Percentiles rank a stretch among this genome's conserved stretches.
These are phyloP conservation scores for Xylariaceae sp. DNA, from an alignment of 2,329 filamentous ascomycete species.

Conservation along the genomic window DNA sequence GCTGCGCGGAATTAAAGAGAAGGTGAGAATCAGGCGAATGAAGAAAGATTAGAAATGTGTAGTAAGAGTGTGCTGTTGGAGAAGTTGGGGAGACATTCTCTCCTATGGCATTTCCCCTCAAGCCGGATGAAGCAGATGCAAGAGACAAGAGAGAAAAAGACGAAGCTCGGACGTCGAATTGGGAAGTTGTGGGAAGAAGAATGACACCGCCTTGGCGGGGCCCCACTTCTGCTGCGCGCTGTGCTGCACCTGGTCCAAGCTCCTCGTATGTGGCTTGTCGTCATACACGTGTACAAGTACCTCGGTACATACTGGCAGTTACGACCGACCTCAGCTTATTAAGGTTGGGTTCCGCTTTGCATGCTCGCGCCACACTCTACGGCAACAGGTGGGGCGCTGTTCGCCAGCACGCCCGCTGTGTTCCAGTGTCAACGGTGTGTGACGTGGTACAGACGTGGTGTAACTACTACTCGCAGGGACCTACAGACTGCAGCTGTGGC, in stretches of 20 bases:
- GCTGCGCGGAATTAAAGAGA: conserved; percentile 7
- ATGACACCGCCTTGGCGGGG: conserved; percentile 3
- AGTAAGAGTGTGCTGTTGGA: neutral
- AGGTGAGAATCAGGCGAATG: neutral
- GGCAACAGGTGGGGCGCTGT: neutral
- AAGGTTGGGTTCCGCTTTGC: too few species aligned
- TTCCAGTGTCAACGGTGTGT: neutral
- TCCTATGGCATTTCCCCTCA: conserved; percentile 6
- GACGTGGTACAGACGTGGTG: neutral
- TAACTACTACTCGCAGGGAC: neutral
- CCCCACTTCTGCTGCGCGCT: neutral
- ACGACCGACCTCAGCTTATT: neutral
- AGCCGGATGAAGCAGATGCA: conserved; percentile 8
- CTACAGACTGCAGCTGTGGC: conserved; percentile 8
- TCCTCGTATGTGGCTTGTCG: conserved; percentile 6
- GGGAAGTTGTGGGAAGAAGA: conserved; percentile 17
- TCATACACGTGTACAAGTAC: neutral
- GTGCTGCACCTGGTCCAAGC: conserved; percentile 16
- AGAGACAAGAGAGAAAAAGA: conserved; percentile 7
- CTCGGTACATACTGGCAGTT: neutral
- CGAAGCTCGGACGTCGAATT: conserved; percentile 7
- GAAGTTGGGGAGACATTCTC: conserved; percentile 2
- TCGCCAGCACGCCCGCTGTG: neutral
- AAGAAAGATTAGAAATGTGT: neutral
- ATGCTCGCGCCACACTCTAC: neutral